A percentile compares a stretch with the other conserved stretches of the same genome.
phyloP scores from a whole-genome alignment of 2,329 filamentous ascomycete genomes.

The Sarocladium kiliense region DNA sequence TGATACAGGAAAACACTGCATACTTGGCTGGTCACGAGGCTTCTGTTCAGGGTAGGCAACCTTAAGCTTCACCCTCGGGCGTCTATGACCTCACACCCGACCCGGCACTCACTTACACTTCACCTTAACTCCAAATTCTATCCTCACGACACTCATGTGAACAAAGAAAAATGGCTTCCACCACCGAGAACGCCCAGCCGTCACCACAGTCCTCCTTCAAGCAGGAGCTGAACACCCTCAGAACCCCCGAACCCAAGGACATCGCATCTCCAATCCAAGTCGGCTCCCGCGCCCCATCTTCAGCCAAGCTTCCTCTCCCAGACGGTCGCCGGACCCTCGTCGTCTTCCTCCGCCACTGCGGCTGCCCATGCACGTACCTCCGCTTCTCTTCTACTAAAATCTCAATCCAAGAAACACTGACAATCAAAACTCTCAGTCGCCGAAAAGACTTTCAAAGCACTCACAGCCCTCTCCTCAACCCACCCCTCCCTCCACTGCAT shows the following conservation, averaged over 20 bases:
- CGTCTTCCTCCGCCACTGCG: slow-evolving; percentile 67
- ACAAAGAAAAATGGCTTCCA: not conserved
- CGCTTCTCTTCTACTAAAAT: too few relatives aligned
- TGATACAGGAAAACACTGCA: not conserved
- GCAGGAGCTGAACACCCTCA: slow-evolving; percentile 36
- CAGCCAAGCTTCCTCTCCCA: slow-evolving; percentile 46
- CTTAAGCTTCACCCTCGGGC: not conserved
- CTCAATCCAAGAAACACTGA: not conserved
- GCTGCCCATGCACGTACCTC: slow-evolving; percentile 61
- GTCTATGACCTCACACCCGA: slow-evolving; percentile 3
- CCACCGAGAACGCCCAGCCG: not conserved
- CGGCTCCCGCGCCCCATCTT: slow-evolving; percentile 51
- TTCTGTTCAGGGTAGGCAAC: not conserved
- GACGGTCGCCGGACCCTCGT: slow-evolving; percentile 53
- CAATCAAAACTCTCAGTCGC: slow-evolving; percentile 48
- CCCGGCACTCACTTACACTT: not conserved
- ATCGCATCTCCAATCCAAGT: slow-evolving; percentile 43
- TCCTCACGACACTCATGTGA: not conserved
- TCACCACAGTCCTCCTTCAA: slow-evolving; percentile 9
- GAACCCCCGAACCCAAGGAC: slow-evolving; percentile 34
- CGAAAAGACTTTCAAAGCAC: slow-evolving; percentile 57
- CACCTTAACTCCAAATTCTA: too few relatives aligned
- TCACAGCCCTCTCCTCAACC: slow-evolving; percentile 46
- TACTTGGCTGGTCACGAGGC: too few relatives aligned
- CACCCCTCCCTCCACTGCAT: slow-evolving; percentile 50